Conservation (phyloP, 306 rosid genomes). For the Malus sieversii region DNA sequence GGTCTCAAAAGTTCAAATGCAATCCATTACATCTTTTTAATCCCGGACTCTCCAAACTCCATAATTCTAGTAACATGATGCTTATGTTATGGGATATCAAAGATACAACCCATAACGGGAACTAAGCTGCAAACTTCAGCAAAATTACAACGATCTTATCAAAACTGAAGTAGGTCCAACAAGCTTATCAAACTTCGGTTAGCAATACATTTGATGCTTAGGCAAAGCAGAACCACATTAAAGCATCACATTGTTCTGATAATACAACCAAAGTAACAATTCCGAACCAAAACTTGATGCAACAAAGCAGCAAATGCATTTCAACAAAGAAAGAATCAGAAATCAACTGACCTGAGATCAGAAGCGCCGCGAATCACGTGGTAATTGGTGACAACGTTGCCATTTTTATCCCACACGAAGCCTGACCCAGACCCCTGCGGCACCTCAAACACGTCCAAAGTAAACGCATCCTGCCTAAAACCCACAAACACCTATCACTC, state of each 20-base stretch:
- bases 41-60: background rate
- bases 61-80: background rate
- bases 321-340: background rate
- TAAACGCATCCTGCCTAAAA: conserved; percentile 93
- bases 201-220: background rate
- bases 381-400: conserved; percentile 88
- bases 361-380: conserved; percentile 99
- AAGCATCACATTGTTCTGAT: background rate
- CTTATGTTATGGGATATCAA: background rate
- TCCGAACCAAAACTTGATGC: background rate
- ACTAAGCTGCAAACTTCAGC: background rate
- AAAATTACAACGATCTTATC: background rate
- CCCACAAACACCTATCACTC: conserved; percentile 1
- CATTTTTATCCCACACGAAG: conserved; percentile 82
- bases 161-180: background rate
- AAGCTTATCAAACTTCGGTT: too few species aligned
- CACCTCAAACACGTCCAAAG: conserved; percentile 90
- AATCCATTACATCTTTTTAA: background rate
- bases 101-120: background rate
- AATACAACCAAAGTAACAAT: background rate
- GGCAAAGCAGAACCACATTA: background rate
- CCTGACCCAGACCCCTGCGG: conserved; percentile 99
- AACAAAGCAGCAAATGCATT: background rate
- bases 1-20: background rate
- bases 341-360: conserved; percentile 68